These are phyloP conservation scores for Pseudocercospora ulei DNA, from an alignment of 2,329 filamentous ascomycete genomes.

Conservation along the genomic window DNA sequence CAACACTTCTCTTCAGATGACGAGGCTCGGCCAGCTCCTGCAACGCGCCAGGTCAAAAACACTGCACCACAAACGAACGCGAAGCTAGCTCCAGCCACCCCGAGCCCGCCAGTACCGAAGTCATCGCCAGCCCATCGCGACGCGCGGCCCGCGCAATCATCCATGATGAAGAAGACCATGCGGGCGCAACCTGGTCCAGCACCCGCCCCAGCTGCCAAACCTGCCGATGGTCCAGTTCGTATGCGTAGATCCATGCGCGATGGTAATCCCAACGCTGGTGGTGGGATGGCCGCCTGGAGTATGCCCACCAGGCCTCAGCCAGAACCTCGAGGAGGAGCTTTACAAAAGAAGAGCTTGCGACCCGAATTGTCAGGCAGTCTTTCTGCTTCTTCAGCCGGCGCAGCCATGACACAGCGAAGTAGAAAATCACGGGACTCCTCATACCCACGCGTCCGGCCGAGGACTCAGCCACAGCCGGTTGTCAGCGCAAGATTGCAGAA, in stretches of 20 bases:
- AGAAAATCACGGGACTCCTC: constrained; percentile 15
- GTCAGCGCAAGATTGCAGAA: constrained; percentile 26
- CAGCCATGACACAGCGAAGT: constrained; percentile 15
- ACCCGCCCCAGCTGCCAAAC: constrained; percentile 16
- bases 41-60: constrained; percentile 39
- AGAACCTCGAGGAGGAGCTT: constrained; percentile 6
- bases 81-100: constrained; percentile 6
- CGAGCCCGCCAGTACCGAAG: constrained; percentile 9
- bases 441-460: constrained; percentile 7
- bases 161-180: constrained; percentile 38
- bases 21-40: constrained; percentile 21
- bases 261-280: constrained; percentile 29
- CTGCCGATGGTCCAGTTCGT: constrained; percentile 24
- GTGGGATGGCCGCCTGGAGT: constrained; percentile 25
- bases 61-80: constrained; percentile 27
- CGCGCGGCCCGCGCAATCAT: constrained; percentile 33
- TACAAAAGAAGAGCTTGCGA: constrained; percentile 21
- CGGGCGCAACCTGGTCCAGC: constrained; percentile 23
- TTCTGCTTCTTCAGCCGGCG: constrained; percentile 18
- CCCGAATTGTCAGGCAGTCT: constrained; percentile 18
- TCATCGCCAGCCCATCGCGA: constrained; percentile 18
- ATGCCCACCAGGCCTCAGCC: constrained; percentile 22
- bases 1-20: constrained; percentile 38
- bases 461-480: constrained; percentile 9
- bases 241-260: constrained; percentile 37